Conservation (phyloP, 768 basidiomycete genomes). For the Antrodiella citrinella region DNA sequence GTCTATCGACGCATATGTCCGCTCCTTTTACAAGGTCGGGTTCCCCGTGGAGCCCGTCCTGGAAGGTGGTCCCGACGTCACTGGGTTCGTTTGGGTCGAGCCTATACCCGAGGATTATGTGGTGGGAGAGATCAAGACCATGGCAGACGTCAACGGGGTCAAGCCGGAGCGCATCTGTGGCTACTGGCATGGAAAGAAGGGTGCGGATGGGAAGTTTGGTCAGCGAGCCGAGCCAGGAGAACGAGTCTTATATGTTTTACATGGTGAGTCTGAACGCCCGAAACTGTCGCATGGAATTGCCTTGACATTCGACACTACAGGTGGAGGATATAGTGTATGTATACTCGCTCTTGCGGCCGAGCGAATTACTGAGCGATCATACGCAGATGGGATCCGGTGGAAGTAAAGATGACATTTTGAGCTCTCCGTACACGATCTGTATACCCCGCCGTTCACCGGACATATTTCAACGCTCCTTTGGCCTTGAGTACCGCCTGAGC, state of each 20-base stretch:
- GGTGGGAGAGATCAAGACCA: conserved; percentile 19
- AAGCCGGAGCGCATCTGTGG: conserved; percentile 14
- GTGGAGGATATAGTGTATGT: conserved; percentile 20
- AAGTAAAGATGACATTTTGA: neutral
- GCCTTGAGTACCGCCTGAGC: conserved; percentile 42
- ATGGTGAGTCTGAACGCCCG: conserved; percentile 13
- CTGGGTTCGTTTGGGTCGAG: conserved; percentile 10
- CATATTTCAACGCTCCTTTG: conserved; percentile 21
- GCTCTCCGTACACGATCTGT: neutral
- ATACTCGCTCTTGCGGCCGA: neutral
- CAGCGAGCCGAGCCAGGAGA: conserved; percentile 10
- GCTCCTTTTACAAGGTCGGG: conserved; percentile 3
- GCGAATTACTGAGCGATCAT: neutral
- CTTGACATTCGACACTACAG: conserved; percentile 13
- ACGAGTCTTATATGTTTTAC: conserved; percentile 15
- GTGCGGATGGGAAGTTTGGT: conserved; percentile 1
- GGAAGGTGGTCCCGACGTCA: neutral
- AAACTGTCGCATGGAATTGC: conserved; percentile 2
- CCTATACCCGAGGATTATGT: conserved; percentile 13
- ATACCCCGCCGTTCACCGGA: neutral
- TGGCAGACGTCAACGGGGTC: conserved; percentile 17
- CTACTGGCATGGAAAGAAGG: conserved; percentile 16
- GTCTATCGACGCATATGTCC: neutral
- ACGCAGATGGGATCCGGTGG: neutral
- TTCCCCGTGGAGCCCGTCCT: neutral